Base-by-base conservation (phyloP, 441 rosid genomes). In the Omphalea diandra region DNA sequence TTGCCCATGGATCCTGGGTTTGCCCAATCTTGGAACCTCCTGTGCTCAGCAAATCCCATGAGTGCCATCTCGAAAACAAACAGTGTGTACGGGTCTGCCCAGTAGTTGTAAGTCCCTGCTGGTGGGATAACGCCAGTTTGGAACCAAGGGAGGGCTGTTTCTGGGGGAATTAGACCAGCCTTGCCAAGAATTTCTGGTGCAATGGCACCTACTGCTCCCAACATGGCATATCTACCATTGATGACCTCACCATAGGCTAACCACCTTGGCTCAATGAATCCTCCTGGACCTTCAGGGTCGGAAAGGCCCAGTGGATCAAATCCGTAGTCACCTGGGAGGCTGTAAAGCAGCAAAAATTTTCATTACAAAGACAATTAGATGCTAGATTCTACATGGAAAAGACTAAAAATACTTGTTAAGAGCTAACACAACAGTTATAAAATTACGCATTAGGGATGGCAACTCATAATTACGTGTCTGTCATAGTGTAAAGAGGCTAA, bases 231-330 rank as follows among this genome's bases (percentile, higher is more conserved):
- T 36, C 99, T 77, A 1, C 97, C 97, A 41, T 94, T 91, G 86
- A 94, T 77, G 67, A 94, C 20, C 80, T 94, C 98, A 33, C 98
- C 98, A 32, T 89, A 90, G 50, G 97, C 99, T 61, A 94, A 62
- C 99, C 99, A 94, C 76, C 64, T 85, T 0, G 99, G 99, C 80
- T 94, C 96, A 31, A 94, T 87, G 89, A 94, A 94, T 58, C 93
- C 97, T 66, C 99, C 97, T 1, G 97, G 71, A 36, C 98, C 97
- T 36, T 94, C 97, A 0, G 98, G 98, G 78, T 94, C 97, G 0
- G 99, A 94, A 18, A 94, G 97, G n/a, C 99, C 99, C 40, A 91
- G 84, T 10, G 97, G 97, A 80, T 94, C 97, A 43, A 94, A 94
- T 52, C 99, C 97, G 20, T 12, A 91, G 82, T 94, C 98, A 14